Evolutionary conservation across 495 filamentous ascomycete species (phyloP), one percentile per base, ranked within the genome.

Genomic region (Amphirosellinia nigrospora): DNA sequence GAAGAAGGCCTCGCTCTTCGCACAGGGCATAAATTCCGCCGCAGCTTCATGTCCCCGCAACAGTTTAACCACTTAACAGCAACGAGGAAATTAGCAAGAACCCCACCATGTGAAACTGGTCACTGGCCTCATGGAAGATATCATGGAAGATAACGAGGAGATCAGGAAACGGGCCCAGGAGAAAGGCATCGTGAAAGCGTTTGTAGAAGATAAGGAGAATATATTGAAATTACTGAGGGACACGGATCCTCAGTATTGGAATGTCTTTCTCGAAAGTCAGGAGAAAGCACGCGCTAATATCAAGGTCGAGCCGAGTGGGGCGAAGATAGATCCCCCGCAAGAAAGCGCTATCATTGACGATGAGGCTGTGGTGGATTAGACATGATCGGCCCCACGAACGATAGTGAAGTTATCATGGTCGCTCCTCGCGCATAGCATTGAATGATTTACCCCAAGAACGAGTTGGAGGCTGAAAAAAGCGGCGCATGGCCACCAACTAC

Each of bases 1-100:
- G 96, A 99, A 81, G 96, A 99, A 86, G 96, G 92, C 55, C 92
- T 90, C 45, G 88, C 95, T 70, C 92, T 97, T 74, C 91, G 94
- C 28, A 88, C 94, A 13, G 93, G 93, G 19, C 93, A 96, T 75
- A 88, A 91, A 70, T 85, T 97, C 68, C 89, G 93, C 23, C 88
- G 89, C 2, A 92, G 75, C 45, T 77, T 83, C 39, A 75, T 83
- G 63, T 82, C 81, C 66, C 79, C 79, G 10, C 84, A 86, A 59
- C 77, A 87, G 58, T 81, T 81, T 55, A 72, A 82, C 23, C 70
- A 80, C 79, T 87, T 11, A 80, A 78, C 9, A 77, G 75, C 0
- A 76, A 80, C 30, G 77, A 82, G 41, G 82, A 88, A 67, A 77
- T 86, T 11, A 85, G 89, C 46, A 84, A 87, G 0, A 83, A 88